These are phyloP conservation scores for Globisporangium barbulae DNA, from an alignment of 352 stramenopile species.

Conservation along the genomic window DNA sequence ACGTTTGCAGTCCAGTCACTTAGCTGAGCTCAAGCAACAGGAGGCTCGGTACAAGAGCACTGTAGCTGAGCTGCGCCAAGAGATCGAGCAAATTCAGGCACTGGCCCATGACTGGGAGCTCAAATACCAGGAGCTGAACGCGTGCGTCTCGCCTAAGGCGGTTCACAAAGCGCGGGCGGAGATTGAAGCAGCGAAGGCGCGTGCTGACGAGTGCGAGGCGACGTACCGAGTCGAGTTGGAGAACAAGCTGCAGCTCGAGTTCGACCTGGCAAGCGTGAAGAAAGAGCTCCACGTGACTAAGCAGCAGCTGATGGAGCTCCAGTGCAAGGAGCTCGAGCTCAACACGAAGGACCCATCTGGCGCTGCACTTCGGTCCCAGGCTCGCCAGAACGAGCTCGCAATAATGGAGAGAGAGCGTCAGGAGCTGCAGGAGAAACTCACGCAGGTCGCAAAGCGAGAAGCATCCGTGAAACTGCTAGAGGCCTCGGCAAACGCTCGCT, in stretches of 20 bases:
- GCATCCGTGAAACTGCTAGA: conserved; percentile 10
- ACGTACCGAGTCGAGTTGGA: conserved; percentile 17
- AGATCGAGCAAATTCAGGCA: background rate
- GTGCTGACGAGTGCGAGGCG: conserved; percentile 5
- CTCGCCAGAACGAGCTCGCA: background rate
- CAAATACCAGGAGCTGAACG: conserved; percentile 10
- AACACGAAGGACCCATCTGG: conserved; percentile 1
- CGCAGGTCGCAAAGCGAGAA: conserved; percentile 2
- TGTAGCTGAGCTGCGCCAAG: background rate
- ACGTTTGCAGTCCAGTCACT: conserved; percentile 4
- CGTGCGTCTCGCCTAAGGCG: conserved; percentile 5
- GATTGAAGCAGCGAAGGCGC: background rate
- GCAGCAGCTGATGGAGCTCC: conserved; percentile 11
- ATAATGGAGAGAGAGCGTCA: background rate
- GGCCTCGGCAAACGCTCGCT: background rate
- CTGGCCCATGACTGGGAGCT: conserved; percentile 1
- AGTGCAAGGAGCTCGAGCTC: background rate
- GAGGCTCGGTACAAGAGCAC: background rate
- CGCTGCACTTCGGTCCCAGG: background rate
- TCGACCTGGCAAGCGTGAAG: conserved; percentile 15
- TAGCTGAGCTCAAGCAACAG: background rate
- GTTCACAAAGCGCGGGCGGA: background rate
- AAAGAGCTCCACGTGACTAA: conserved; percentile 14
- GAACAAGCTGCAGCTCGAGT: conserved; percentile 17
- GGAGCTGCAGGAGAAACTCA: background rate